A percentile compares a stretch with the other conserved stretches of the same genome.
These are phyloP conservation scores for Backusella mclennaniae DNA, from an alignment of 192 early-diverging fungal species.

Conservation along the genomic window DNA sequence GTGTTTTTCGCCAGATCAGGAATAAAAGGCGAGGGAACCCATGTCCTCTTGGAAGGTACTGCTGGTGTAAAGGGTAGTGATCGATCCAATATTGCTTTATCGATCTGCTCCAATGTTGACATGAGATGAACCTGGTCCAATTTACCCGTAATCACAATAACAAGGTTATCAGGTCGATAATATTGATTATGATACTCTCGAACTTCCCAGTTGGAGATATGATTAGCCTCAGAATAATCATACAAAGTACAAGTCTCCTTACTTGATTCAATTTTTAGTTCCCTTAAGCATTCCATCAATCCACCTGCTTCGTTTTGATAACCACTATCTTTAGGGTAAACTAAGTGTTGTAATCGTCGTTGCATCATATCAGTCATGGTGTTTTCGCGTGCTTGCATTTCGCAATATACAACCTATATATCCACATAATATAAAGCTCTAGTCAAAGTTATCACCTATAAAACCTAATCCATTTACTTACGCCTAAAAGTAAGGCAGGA, in stretches of 20 bases:
- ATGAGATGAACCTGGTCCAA: slow-evolving; percentile 44
- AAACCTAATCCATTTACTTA: slow-evolving; percentile 4
- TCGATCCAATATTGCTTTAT: slow-evolving; percentile 47
- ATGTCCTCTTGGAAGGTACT: slow-evolving; percentile 42
- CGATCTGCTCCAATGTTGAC: slow-evolving; percentile 40
- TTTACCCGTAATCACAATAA: slow-evolving; percentile 53
- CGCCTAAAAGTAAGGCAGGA: slow-evolving; percentile 6
- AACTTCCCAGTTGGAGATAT: background rate
- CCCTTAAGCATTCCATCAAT: slow-evolving; percentile 49
- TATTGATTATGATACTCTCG: slow-evolving; percentile 47
- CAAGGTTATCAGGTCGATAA: slow-evolving; percentile 60
- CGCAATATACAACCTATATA: slow-evolving; percentile 52
- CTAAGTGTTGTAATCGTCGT: slow-evolving; percentile 38
- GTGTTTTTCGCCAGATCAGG: slow-evolving; percentile 38
- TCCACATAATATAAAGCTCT: background rate
- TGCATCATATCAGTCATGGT: slow-evolving; percentile 36
- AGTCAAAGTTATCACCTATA: background rate
- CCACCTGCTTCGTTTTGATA: slow-evolving; percentile 60
- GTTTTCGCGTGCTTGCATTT: slow-evolving; percentile 60
- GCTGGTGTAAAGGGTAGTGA: slow-evolving; percentile 10
- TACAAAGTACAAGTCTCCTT: background rate
- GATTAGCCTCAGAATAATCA: background rate
- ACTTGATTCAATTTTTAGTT: slow-evolving; percentile 54
- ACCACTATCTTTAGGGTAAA: slow-evolving; percentile 54
- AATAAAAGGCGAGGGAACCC: slow-evolving; percentile 45